phyloP scores from a whole-genome alignment of 176 grass and related monocot genomes.

The Bonia amplexicaulis region DNA sequence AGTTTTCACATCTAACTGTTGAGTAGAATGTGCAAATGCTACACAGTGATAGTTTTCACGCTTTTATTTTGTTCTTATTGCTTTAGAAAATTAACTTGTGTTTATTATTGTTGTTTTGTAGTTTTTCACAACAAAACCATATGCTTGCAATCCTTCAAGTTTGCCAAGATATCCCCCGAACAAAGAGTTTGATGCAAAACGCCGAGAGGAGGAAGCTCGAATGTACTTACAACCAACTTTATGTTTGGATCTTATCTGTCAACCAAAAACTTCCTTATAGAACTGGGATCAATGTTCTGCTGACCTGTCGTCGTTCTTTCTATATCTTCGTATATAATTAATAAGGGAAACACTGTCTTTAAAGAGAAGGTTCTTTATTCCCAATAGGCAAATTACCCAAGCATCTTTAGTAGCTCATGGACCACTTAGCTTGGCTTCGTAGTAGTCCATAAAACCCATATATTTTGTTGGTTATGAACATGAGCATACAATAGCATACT shows the following conservation, averaged over 20 bases:
- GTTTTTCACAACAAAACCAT: slow-evolving; percentile 88
- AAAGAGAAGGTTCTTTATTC: neutral
- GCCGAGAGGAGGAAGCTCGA: slow-evolving; percentile 74
- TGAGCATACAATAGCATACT: neutral
- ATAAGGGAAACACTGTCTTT: neutral
- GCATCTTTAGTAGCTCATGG: neutral
- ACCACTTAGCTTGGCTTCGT: neutral
- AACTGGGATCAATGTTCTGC: neutral
- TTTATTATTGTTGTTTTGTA: slow-evolving; percentile 39
- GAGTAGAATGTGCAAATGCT: neutral
- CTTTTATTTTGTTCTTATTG: neutral
- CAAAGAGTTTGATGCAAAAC: slow-evolving; percentile 99
- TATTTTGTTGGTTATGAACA: slow-evolving; percentile 15
- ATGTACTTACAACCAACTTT: slow-evolving; percentile 48
- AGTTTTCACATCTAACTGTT: neutral
- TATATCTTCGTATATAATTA: neutral
- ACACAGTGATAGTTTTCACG: neutral
- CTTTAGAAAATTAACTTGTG: neutral
- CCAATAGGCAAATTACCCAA: neutral
- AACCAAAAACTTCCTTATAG: neutral
- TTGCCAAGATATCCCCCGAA: slow-evolving; percentile 87
- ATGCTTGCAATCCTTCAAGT: slow-evolving; percentile 89
- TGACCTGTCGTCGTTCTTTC: neutral
- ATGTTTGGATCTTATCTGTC: neutral
- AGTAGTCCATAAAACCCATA: neutral